A percentile compares a stretch with the other conserved stretches of the same genome.
phyloP scores from a whole-genome alignment of 2,329 filamentous ascomycete genomes.

The Ophiostoma perfectum region DNA sequence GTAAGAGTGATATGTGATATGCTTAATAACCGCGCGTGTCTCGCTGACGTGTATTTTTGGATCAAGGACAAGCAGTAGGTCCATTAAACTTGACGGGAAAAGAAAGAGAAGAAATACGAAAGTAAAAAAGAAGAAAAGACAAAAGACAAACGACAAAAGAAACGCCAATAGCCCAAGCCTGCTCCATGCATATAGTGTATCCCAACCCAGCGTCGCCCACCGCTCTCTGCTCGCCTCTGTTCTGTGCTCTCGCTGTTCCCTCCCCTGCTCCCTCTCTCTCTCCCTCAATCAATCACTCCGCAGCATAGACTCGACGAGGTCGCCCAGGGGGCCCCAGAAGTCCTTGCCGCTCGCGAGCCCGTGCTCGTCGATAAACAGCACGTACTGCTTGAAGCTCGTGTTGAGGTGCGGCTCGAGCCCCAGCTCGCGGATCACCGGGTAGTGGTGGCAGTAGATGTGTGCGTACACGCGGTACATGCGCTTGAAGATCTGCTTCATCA shows the following conservation, averaged over 20 bases:
- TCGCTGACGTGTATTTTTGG: conserved; percentile 1
- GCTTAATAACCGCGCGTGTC: neutral
- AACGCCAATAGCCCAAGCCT: neutral
- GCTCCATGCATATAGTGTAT: conserved; percentile 2
- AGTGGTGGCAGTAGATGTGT: conserved; percentile 99
- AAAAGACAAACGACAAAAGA: neutral
- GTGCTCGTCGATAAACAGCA: conserved; percentile 97
- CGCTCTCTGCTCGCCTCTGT: too few species aligned
- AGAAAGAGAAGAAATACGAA: neutral
- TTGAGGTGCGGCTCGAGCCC: conserved; percentile 96
- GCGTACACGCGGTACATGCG: conserved; percentile 97
- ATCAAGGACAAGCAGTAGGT: too few species aligned
- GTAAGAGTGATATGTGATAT: neutral
- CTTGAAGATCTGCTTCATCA: conserved; percentile 96
- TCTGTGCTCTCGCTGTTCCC: neutral
- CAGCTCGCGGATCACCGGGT: conserved; percentile 90
- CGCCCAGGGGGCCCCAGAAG: conserved; percentile 92
- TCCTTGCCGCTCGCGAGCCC: conserved; percentile 86
- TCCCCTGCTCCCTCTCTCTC: neutral
- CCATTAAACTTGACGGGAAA: too few species aligned
- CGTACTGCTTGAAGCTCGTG: conserved; percentile 99
- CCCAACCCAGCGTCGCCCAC: too few species aligned
- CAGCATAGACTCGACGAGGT: conserved; percentile 96
- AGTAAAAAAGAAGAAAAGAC: neutral
- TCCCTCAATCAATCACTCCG: conserved; percentile 64